These are phyloP conservation scores for Amoeboaphelidium occidentale DNA, from an alignment of 371 early-diverging fungal genomes.

Conservation along the genomic window DNA sequence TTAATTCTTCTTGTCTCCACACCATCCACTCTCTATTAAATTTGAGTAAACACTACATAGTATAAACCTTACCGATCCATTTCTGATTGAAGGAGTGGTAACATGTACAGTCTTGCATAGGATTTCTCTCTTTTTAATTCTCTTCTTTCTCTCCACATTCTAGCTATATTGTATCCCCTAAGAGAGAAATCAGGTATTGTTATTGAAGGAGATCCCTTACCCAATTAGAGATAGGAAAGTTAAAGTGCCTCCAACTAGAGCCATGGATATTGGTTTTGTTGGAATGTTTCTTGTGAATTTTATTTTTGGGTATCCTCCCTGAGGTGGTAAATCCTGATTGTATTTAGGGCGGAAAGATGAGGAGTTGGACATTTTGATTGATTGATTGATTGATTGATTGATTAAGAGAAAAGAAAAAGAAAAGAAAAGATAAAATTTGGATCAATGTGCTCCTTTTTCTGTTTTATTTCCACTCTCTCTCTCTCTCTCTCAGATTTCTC, in stretches of 20 bases:
- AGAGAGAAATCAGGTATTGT: too few species aligned
- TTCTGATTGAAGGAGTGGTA: not conserved
- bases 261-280: not conserved
- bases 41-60: too few species aligned
- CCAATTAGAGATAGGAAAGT: not conserved
- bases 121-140: not conserved
- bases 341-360: too few species aligned
- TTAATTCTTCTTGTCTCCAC: not conserved
- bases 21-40: not conserved
- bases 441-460: too few species aligned
- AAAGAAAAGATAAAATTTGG: too few species aligned
- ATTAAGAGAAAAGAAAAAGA: too few species aligned
- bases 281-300: not conserved
- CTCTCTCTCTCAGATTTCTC: too few species aligned
- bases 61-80: too few species aligned
- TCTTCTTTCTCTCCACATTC: not conserved
- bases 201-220: too few species aligned
- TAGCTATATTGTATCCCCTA: not conserved
- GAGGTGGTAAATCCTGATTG: not conserved
- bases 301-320: not conserved
- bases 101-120: not conserved
- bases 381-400: too few species aligned
- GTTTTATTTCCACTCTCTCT: too few species aligned
- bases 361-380: too few species aligned
- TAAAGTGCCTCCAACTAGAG: not conserved